phyloP scores from a whole-genome alignment of 139 green algal species.

The Tetradesmus lagerheimii region DNA sequence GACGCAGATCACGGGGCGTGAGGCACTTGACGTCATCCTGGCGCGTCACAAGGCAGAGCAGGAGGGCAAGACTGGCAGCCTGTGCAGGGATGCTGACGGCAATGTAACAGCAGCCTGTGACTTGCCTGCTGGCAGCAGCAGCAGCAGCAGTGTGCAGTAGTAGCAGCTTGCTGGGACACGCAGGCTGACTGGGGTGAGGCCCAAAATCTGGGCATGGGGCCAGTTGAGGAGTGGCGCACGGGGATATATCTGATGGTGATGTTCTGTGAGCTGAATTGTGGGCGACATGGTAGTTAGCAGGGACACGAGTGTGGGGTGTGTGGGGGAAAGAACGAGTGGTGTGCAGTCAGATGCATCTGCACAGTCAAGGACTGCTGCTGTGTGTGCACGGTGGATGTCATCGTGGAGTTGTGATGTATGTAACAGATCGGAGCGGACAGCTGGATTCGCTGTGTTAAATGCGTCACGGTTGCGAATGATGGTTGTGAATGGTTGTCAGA shows the following conservation, averaged over 20 bases:
- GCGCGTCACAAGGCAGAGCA: constrained; percentile 34
- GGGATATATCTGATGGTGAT: background rate
- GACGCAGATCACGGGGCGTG: constrained; percentile 63
- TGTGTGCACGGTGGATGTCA: too few relatives aligned
- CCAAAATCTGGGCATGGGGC: background rate
- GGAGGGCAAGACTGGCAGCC: constrained; percentile 20
- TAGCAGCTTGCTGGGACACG: background rate
- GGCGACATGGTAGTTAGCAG: background rate
- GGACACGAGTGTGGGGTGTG: background rate
- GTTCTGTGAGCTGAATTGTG: background rate
- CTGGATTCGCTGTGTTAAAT: too few relatives aligned
- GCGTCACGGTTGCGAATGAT: too few relatives aligned
- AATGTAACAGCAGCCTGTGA: constrained; percentile 20
- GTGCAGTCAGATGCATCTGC: too few relatives aligned
- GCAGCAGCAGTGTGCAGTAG: background rate
- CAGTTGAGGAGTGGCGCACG: background rate
- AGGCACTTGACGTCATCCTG: constrained; percentile 60
- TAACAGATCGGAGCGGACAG: too few relatives aligned
- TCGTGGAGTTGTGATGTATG: too few relatives aligned
- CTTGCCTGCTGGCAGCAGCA: constrained; percentile 21
- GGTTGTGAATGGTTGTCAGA: too few relatives aligned
- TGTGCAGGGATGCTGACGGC: constrained; percentile 29
- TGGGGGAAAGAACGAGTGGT: background rate
- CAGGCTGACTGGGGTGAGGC: too few relatives aligned
- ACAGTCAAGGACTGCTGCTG: too few relatives aligned